phyloP scores from a whole-genome alignment of 352 stramenopile species.

The Pythium scleroteichum region DNA sequence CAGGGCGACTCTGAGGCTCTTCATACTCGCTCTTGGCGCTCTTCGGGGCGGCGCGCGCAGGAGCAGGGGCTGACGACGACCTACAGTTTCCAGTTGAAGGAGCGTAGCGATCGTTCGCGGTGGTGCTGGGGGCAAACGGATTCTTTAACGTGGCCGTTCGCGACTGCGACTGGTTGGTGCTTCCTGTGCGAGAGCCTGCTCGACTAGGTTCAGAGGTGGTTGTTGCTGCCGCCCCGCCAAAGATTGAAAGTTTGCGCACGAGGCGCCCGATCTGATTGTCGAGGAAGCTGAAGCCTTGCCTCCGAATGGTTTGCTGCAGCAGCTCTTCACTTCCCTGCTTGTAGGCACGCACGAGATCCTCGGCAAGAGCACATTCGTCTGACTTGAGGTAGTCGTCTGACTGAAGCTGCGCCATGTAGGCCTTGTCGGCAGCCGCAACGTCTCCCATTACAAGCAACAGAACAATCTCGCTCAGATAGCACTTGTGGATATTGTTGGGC shows the following conservation, averaged over 20 bases:
- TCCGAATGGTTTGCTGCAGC: conserved; percentile 70
- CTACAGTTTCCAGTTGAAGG: background rate
- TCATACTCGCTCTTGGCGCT: conserved; percentile 22
- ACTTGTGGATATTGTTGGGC: conserved; percentile 68
- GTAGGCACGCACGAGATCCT: conserved; percentile 77
- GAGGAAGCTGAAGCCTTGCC: conserved; percentile 72
- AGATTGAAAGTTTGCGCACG: conserved; percentile 70
- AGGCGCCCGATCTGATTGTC: conserved; percentile 78
- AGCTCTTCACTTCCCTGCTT: conserved; percentile 80
- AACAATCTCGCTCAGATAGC: conserved; percentile 69
- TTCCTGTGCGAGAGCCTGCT: conserved; percentile 29
- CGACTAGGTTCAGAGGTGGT: conserved; percentile 22
- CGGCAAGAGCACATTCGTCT: conserved; percentile 72
- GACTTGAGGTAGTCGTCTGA: conserved; percentile 72
- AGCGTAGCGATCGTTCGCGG: conserved; percentile 23
- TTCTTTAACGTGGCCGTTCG: conserved; percentile 28
- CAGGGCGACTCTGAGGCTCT: background rate
- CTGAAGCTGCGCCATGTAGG: conserved; percentile 78
- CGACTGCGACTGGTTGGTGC: conserved; percentile 22
- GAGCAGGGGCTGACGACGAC: conserved; percentile 1
- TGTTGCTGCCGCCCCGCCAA: conserved; percentile 24
- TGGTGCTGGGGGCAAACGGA: conserved; percentile 37
- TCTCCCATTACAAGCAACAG: conserved; percentile 58
- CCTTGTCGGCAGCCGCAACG: conserved; percentile 69
- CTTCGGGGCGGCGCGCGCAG: conserved; percentile 9